Base-by-base conservation (phyloP, 306 rosid genomes). In the Gastrolobium villosum region DNA sequence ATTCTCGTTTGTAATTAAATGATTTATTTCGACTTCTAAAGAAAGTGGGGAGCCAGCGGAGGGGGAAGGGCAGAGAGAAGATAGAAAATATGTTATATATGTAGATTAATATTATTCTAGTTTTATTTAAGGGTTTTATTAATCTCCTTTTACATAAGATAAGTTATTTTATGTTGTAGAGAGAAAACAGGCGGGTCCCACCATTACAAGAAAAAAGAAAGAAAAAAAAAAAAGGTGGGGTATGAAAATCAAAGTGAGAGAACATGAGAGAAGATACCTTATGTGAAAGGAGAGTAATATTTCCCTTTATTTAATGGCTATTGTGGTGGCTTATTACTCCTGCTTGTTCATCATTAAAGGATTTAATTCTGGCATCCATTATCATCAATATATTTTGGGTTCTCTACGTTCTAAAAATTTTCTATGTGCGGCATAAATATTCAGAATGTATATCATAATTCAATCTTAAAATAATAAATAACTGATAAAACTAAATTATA, bases 341-440 rank as follows among this genome's bases (percentile, higher is more conserved):
- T 76, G 63, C 68, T 72, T 39, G 15, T 65, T 84, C 78, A 67
- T 81, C 54, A 72, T 60, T 43, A 37, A 48, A 36, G 37, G 53
- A 59, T 81, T 67, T 78, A 57, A 49, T 55, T 40, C 53, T 52
- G 67, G 50, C 81, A 74, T 81, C 75, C 34, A 45, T 46, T 81
- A 81, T 63, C 45, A 81, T 73, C 45, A 65, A 49, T 59, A 31
- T 40, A 40, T 30, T 45, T 78, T 62, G 59, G 66, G 56, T 73
- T 75, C 49, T 44, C 36, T 66, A 31, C 68, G 75, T 72, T 73
- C 67, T 59, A 39, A 65, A 65, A 37, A 45, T 56, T 72, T 40
- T 80, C 60, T 45, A 28, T 65, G 60, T 34, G 81, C 74, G 41
- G 59, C 65, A 49, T 57, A 67, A 72, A 15, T 71, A 62, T 78